A percentile compares a stretch with the other conserved stretches of the same genome.
Conservation (phyloP, 441 rosid species). For the Capsella rubella region DNA sequence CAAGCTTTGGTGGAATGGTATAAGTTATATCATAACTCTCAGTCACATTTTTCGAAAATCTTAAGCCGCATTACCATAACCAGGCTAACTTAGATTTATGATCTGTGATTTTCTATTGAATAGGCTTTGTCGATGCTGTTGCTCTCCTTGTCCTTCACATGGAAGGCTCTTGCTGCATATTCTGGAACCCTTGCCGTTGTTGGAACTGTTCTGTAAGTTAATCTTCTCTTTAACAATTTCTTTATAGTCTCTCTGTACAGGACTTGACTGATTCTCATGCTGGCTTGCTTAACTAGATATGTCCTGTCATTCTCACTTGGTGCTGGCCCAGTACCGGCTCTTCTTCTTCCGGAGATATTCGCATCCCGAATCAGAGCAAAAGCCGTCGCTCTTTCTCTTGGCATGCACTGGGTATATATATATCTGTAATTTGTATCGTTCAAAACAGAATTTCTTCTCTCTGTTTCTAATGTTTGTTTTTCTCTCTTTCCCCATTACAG, state of each 20-base stretch:
- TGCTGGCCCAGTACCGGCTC: constrained; percentile 99
- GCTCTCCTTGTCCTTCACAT: constrained; percentile 89
- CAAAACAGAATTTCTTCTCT: constrained; percentile 6
- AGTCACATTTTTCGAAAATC: not conserved
- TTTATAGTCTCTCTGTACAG: not conserved
- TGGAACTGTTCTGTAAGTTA: constrained; percentile 94
- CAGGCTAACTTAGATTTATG: constrained; percentile 5
- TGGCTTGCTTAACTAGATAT: constrained; percentile 58
- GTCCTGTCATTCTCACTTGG: constrained; percentile 98
- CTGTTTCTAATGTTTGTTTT: constrained; percentile 4
- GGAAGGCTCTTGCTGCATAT: constrained; percentile 92
- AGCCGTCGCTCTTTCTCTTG: constrained; percentile 91
- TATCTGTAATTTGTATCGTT: not conserved
- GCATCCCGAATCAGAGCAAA: constrained; percentile 97
- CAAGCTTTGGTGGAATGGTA: constrained; percentile 97
- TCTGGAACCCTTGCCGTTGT: constrained; percentile 90
- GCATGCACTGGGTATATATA: constrained; percentile 93
- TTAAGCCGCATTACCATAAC: not conserved
- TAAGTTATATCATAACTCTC: not conserved
- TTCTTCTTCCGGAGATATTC: constrained; percentile 95
- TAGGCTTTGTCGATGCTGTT: constrained; percentile 95
- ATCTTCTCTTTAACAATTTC: not conserved
- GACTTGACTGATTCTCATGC: not conserved
- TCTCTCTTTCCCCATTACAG: constrained; percentile 46
- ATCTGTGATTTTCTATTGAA: constrained; percentile 16